A percentile compares a stretch with the other conserved stretches of the same genome.
These are phyloP conservation scores for Didymosphaeria variabile DNA, from an alignment of 2,329 filamentous ascomycete species.

Conservation along the genomic window DNA sequence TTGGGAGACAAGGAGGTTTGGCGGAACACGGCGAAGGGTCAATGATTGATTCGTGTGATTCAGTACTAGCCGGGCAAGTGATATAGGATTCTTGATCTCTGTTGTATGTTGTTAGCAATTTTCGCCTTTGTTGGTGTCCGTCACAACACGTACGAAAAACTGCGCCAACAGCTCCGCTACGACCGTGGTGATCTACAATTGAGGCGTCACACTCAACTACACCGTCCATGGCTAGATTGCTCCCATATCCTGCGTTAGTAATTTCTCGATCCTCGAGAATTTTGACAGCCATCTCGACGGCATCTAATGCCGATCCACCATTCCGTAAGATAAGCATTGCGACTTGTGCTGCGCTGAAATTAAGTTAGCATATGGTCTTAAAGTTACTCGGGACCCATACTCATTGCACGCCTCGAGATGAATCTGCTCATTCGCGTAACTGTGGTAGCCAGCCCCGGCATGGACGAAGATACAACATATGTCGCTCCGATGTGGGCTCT, in stretches of 20 bases:
- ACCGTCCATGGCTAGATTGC: constrained; percentile 90
- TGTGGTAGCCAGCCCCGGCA: constrained; percentile 94
- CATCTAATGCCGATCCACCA: constrained; percentile 84
- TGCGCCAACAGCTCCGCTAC: constrained; percentile 92
- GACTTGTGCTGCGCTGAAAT: constrained; percentile 76
- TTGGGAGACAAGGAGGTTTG: constrained; percentile 86
- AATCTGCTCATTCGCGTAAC: constrained; percentile 80
- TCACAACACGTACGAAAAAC: constrained; percentile 75
- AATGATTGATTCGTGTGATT: constrained; percentile 78
- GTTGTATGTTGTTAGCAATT: constrained; percentile 19
- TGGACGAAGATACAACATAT: constrained; percentile 90
- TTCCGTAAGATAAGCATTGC: constrained; percentile 82
- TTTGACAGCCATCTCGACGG: constrained; percentile 87
- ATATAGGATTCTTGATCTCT: constrained; percentile 95
- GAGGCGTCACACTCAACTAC: constrained; percentile 94
- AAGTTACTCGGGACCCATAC: constrained; percentile 63
- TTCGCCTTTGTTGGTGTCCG: constrained; percentile 12
- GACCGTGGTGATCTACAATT: constrained; percentile 87
- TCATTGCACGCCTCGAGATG: constrained; percentile 89
- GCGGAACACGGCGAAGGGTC: constrained; percentile 88
- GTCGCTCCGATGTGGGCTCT: constrained; percentile 53
- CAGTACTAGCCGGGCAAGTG: constrained; percentile 82
- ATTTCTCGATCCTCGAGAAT: constrained; percentile 93
- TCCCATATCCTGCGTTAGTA: constrained; percentile 95
- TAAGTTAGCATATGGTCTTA: constrained; percentile 20